Conservation (phyloP, 306 rosid species). For the Vigna hirtella region DNA sequence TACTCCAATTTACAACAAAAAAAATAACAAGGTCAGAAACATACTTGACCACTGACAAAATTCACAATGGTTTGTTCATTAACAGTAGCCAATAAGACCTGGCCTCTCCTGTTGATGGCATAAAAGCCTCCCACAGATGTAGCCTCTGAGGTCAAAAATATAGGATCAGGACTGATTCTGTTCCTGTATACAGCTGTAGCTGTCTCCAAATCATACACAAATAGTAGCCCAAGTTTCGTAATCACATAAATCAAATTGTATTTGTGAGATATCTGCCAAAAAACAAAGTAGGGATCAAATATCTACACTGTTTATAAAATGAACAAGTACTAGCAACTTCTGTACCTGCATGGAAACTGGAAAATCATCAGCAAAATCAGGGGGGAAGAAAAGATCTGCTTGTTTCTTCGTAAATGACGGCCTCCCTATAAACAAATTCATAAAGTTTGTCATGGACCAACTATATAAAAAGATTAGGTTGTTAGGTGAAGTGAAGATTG, state of each 20-base stretch:
- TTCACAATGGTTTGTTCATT: constrained; percentile 96
- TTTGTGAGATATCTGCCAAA: constrained; percentile 93
- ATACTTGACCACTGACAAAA: constrained; percentile 96
- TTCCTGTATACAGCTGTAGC: constrained; percentile 98
- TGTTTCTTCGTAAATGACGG: constrained; percentile 98
- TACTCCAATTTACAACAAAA: constrained; percentile 29
- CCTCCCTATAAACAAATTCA: constrained; percentile 68
- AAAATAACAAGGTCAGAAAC: constrained; percentile 44
- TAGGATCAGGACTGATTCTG: constrained; percentile 99
- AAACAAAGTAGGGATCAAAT: constrained; percentile 33
- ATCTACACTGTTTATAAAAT: constrained; percentile 30
- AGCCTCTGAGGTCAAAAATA: constrained; percentile 97
- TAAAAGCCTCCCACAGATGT: constrained; percentile 92
- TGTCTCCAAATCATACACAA: constrained; percentile 98
- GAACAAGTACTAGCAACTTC: constrained; percentile 38
- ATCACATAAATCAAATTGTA: constrained; percentile 94
- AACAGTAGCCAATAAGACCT: constrained; percentile 97
- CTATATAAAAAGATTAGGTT: not conserved
- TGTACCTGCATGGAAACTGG: constrained; percentile 99
- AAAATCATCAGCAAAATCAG: constrained; percentile 98
- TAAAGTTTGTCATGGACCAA: constrained; percentile 25
- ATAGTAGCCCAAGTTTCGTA: constrained; percentile 96
- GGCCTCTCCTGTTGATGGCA: constrained; percentile 96
- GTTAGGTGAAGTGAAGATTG: not conserved
- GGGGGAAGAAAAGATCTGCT: constrained; percentile 99